Evolutionary conservation across 2,329 filamentous ascomycete genomes (phyloP).

Genomic region (Trichoderma guizhouense): DNA sequence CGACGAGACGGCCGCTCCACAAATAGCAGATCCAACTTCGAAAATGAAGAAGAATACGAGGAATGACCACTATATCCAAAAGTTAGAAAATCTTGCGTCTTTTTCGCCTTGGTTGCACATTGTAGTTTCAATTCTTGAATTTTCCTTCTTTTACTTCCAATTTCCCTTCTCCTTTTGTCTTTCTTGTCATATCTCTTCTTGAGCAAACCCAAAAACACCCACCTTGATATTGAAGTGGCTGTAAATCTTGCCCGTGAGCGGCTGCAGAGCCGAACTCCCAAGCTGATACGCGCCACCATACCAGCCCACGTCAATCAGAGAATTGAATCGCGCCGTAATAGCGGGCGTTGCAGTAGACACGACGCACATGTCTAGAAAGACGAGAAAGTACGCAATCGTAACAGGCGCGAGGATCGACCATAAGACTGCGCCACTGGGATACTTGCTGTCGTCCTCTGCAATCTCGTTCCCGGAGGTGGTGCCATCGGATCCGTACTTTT

Average conservation of each 20-base stretch:
- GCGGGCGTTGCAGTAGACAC: conserved; percentile 36
- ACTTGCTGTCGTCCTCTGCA: not conserved
- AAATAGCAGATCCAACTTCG: conserved; percentile 45
- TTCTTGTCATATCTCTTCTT: not conserved
- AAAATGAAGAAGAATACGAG: conserved; percentile 30
- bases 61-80: not conserved
- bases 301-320: conserved; percentile 43
- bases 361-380: conserved; percentile 33
- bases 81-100: not conserved
- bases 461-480: not conserved
- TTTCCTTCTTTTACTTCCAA: not conserved
- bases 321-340: conserved; percentile 34
- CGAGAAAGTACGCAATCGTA: conserved; percentile 18
- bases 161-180: not conserved
- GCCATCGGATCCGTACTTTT: not conserved
- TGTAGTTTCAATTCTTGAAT: not conserved
- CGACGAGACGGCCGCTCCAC: conserved; percentile 43
- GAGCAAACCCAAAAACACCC: not conserved
- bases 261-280: conserved; percentile 26
- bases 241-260: conserved; percentile 29
- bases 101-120: not conserved
- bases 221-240: conserved; percentile 29
- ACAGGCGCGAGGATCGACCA: not conserved
- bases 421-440: not conserved
- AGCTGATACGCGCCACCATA: conserved; percentile 30